Conservation (phyloP, 2,329 filamentous ascomycete genomes). For the Colletotrichum cereale region DNA sequence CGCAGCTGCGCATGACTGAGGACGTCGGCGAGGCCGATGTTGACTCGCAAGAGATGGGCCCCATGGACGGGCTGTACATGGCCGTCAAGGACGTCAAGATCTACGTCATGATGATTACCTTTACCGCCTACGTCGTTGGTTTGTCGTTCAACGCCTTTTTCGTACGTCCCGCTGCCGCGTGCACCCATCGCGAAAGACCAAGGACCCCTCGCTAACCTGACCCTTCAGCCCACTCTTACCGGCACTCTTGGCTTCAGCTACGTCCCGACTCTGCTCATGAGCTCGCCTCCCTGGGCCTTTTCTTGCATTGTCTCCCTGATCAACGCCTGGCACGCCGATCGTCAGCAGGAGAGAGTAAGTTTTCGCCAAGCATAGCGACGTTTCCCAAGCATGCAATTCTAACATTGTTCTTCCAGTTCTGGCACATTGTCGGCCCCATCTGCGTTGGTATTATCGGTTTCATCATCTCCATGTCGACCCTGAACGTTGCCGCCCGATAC, state of each 20-base stretch:
- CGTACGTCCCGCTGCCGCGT: constrained; percentile 47
- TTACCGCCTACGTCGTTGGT: constrained; percentile 71
- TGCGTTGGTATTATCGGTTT: constrained; percentile 67
- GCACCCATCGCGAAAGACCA: background rate
- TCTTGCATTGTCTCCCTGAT: constrained; percentile 68
- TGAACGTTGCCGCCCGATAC: constrained; percentile 68
- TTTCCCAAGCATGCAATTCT: background rate
- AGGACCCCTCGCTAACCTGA: background rate
- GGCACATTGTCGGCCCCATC: constrained; percentile 68
- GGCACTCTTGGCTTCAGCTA: constrained; percentile 65
- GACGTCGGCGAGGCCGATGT: constrained; percentile 69
- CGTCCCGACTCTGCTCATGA: constrained; percentile 67
- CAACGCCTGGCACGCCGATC: constrained; percentile 68
- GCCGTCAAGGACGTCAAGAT: constrained; percentile 72
- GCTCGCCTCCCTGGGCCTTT: constrained; percentile 70
- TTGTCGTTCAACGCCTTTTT: constrained; percentile 71
- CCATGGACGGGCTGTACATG: constrained; percentile 68
- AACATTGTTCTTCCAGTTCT: constrained; percentile 56
- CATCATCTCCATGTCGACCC: constrained; percentile 70
- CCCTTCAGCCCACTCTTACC: constrained; percentile 61
- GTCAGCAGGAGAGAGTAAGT: constrained; percentile 64
- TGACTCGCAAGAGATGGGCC: constrained; percentile 62
- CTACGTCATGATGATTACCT: constrained; percentile 73
- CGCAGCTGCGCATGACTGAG: constrained; percentile 67
- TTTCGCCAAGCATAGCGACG: background rate